These are phyloP conservation scores for Leucogyrophana mollusca DNA, from an alignment of 768 basidiomycete species.

Conservation along the genomic window DNA sequence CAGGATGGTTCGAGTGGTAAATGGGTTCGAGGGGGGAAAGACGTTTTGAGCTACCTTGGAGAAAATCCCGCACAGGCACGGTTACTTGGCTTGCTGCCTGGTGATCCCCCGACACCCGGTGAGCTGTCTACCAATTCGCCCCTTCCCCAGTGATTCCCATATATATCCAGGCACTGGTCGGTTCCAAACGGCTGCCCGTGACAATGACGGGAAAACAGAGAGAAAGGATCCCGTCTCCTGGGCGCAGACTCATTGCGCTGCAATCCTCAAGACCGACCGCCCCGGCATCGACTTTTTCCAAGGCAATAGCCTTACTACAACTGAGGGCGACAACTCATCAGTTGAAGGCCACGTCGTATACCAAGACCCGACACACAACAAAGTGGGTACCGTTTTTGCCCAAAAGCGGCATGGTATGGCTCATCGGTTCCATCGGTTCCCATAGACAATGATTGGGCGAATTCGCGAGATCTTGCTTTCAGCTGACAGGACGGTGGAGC, in stretches of 20 bases:
- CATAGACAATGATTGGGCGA: not conserved
- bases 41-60: not conserved
- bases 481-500: not conserved
- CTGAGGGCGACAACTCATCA: not conserved
- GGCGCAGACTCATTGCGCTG: not conserved
- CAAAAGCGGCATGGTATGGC: too few relatives aligned
- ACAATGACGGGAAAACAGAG: not conserved
- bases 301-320: not conserved
- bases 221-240: not conserved
- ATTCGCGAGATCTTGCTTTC: conserved; percentile 4
- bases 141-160: too few relatives aligned
- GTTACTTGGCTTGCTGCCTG: conserved; percentile 3
- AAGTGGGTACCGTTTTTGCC: too few relatives aligned
- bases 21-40: not conserved
- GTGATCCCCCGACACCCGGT: not conserved
- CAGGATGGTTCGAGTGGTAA: conserved; percentile 2
- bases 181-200: too few relatives aligned
- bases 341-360: not conserved
- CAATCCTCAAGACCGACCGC: conserved; percentile 1
- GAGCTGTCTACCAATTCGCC: too few relatives aligned
- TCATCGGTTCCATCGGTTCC: too few relatives aligned
- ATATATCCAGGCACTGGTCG: too few relatives aligned
- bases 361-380: not conserved
- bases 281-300: not conserved
- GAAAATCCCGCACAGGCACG: conserved; percentile 4